These are phyloP conservation scores for Rhododendron griersonianum DNA, from an alignment of 148 eudicot genomes.

Conservation along the genomic window DNA sequence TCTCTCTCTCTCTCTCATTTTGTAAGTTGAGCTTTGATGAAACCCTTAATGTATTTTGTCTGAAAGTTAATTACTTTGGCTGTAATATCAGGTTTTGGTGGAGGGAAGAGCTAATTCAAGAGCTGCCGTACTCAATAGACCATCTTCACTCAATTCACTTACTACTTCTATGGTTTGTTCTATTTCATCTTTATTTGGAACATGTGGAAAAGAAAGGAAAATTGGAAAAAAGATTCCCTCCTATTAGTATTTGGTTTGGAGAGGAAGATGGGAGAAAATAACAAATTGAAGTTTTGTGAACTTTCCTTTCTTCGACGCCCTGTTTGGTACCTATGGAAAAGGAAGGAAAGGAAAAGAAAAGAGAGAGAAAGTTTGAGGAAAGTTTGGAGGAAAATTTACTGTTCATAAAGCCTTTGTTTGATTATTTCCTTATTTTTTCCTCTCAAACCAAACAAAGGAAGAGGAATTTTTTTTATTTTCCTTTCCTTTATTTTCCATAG, in stretches of 20 bases:
- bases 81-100: slow-evolving; percentile 62
- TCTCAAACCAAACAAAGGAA: too few species aligned
- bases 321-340: neutral
- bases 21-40: slow-evolving; percentile 1
- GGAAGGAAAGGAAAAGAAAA: neutral
- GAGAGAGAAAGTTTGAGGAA: too few species aligned
- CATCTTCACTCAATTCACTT: slow-evolving; percentile 76
- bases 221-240: neutral
- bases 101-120: slow-evolving; percentile 87
- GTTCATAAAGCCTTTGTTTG: neutral
- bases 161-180: slow-evolving; percentile 57
- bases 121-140: slow-evolving; percentile 73
- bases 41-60: neutral
- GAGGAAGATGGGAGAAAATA: neutral
- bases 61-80: neutral
- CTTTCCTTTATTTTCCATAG: too few species aligned
- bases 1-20: slow-evolving; percentile 6
- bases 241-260: too few species aligned
- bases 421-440: too few species aligned
- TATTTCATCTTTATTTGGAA: neutral
- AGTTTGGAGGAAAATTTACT: neutral
- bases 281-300: neutral
- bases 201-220: neutral
- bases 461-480: too few species aligned
- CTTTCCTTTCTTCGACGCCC: neutral